Evolutionary conservation across 2,329 filamentous ascomycete genomes (phyloP), one percentile per base, ranked within the genome.

Genomic region (Aspergillus costaricaensis): DNA sequence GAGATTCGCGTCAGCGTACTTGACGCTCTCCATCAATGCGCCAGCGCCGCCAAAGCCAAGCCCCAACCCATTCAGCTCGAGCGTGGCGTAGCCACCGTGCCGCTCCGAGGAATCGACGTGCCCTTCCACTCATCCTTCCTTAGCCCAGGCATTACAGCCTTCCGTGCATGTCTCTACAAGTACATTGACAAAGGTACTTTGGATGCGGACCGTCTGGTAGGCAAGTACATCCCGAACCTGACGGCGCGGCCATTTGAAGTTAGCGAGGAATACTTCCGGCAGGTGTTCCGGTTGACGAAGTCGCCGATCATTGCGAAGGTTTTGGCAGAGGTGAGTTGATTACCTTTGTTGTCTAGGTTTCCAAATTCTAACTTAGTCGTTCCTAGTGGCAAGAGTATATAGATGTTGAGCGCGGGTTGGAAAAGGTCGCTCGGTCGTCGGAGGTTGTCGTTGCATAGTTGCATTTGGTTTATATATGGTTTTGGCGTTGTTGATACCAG

Each of bases 71-170:
- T 27, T 3, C 27, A 58, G 4, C 15, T 58, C 5, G 8, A 10
- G 15, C 57, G 57, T 10, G 51, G 57, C 2, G n/a, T 12, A 3
- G 57, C 57, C 15, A 51, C 57, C 9, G 44, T 59, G 12, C 57
- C 57, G 5, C 57, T 59, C 14, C 19, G 27, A 15, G 57, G 57
- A 5, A 48, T 59, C 10, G 57, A 59, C 47, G 53, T 59, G 15
- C 57, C 57, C 3, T 59, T 59, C 32, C 57, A 59, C 52, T 59
- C 57, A 2, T 47, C 52, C 4, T 55, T 55, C 49, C 52, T 59
- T 9, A 50, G 50, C 2, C 50, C 41, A 1, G 50, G 53, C 4
- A 55, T 59, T n/a, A 43, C 44, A 5, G 44, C 32, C 43, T 59
- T 55, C 51, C 41, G 57, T n/a, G 49, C 47, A 14, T 55, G 53